A percentile compares a stretch with the other conserved stretches of the same genome.
Conservation (phyloP, 257 asterid species). For the Paulownia fortunei region DNA sequence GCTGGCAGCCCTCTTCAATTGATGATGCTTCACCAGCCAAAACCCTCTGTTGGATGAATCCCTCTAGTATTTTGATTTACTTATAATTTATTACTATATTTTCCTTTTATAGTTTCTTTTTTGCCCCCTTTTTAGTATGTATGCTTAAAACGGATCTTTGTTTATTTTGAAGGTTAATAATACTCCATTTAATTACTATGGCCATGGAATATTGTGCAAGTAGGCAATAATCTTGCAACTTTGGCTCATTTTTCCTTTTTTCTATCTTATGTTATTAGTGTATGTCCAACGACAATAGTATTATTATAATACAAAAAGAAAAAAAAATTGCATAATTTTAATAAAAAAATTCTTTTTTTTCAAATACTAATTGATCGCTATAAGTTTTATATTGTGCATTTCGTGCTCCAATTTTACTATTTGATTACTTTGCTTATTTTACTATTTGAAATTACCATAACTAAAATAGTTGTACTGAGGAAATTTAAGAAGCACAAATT, state of each 20-base stretch:
- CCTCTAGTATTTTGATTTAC: background rate
- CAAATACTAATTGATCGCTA: no score
- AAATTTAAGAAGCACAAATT: no score
- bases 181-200: background rate
- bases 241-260: background rate
- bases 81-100: background rate
- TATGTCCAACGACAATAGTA: no score
- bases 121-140: background rate
- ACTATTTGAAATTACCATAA: no score
- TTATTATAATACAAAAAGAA: no score
- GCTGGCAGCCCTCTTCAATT: conserved; percentile 19
- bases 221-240: no score
- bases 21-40: conserved; percentile 8
- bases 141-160: background rate
- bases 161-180: background rate
- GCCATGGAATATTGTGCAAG: no score
- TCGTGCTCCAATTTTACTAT: no score
- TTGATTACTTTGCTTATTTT: background rate
- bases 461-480: no score
- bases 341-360: no score
- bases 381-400: no score
- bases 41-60: conserved; percentile 25
- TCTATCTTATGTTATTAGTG: background rate
- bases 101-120: background rate
- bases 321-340: no score